These are phyloP conservation scores for Psilocybe cyanescens DNA, from an alignment of 768 basidiomycete species.

Conservation along the genomic window DNA sequence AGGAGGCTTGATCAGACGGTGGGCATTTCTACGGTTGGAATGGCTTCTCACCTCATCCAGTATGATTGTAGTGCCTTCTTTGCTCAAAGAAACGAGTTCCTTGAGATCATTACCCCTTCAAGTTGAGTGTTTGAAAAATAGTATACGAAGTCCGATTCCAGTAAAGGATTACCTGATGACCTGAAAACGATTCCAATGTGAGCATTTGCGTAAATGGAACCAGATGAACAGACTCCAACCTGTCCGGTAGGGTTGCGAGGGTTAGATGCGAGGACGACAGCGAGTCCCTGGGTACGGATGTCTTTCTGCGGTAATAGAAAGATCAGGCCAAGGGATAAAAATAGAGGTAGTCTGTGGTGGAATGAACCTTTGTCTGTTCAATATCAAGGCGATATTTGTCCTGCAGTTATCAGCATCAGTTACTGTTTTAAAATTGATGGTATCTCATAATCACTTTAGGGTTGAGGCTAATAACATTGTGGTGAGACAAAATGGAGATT, in stretches of 20 bases:
- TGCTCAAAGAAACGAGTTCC: conserved; percentile 72
- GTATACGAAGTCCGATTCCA: neutral
- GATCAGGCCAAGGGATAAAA: neutral
- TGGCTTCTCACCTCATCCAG: conserved; percentile 69
- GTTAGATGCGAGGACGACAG: conserved; percentile 88
- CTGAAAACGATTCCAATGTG: conserved; percentile 26
- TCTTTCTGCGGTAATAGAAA: conserved; percentile 54
- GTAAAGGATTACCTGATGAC: conserved; percentile 46
- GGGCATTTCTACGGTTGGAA: neutral
- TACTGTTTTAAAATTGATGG: neutral
- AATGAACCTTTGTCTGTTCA: conserved; percentile 68
- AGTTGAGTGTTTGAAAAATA: neutral
- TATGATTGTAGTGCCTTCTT: conserved; percentile 82
- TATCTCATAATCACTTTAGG: conserved; percentile 27
- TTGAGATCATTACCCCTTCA: conserved; percentile 77
- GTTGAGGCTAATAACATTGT: conserved; percentile 28
- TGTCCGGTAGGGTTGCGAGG: conserved; percentile 99
- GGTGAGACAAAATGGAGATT: neutral
- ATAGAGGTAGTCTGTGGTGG: too few relatives aligned
- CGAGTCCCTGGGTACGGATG: conserved; percentile 80
- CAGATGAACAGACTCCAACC: conserved; percentile 37
- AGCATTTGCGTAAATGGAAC: neutral
- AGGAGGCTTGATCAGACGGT: neutral
- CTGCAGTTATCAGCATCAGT: conserved; percentile 30
- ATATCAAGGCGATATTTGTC: conserved; percentile 78